These are phyloP conservation scores for Cladosporium colombiae DNA, from an alignment of 2,329 filamentous ascomycete genomes.

Conservation along the genomic window DNA sequence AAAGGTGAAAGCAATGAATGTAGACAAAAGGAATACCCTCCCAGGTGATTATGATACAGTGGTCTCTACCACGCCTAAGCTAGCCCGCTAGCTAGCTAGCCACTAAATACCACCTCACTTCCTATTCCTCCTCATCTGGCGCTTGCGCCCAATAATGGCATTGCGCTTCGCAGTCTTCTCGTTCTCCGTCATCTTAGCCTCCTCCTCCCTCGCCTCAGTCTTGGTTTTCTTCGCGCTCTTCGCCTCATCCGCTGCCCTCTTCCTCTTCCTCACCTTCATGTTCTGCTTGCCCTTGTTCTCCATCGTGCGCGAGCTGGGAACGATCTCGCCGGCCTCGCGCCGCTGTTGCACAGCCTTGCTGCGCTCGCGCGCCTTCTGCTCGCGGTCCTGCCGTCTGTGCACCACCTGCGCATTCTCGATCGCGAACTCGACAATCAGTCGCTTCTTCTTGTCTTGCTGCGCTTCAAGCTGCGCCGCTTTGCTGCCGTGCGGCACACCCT, in stretches of 20 bases:
- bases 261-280: slow-evolving; percentile 22
- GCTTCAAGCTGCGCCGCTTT: slow-evolving; percentile 40
- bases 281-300: slow-evolving; percentile 24
- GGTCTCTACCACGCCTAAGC: not conserved
- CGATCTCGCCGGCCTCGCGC: slow-evolving; percentile 20
- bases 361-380: slow-evolving; percentile 56
- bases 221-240: slow-evolving; percentile 34
- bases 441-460: slow-evolving; percentile 75
- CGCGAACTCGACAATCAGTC: slow-evolving; percentile 92
- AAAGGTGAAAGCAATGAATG: not conserved
- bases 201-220: slow-evolving; percentile 35
- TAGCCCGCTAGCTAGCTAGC: not conserved
- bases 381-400: slow-evolving; percentile 68
- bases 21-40: not conserved
- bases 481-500: slow-evolving; percentile 39
- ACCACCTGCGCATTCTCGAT: slow-evolving; percentile 98
- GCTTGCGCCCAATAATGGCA: slow-evolving; percentile 82
- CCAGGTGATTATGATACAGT: slow-evolving; percentile 2
- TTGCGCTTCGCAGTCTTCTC: slow-evolving; percentile 63
- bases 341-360: slow-evolving; percentile 35
- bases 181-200: slow-evolving; percentile 43
- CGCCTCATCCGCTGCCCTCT: slow-evolving; percentile 23
- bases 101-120: slow-evolving; percentile 20
- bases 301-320: slow-evolving; percentile 11
- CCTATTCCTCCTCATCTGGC: slow-evolving; percentile 61